Percentiles rank a stretch among this genome's conserved stretches.
phyloP scores from a whole-genome alignment of 768 basidiomycete genomes.

The Xerocomellus amylosporus region DNA sequence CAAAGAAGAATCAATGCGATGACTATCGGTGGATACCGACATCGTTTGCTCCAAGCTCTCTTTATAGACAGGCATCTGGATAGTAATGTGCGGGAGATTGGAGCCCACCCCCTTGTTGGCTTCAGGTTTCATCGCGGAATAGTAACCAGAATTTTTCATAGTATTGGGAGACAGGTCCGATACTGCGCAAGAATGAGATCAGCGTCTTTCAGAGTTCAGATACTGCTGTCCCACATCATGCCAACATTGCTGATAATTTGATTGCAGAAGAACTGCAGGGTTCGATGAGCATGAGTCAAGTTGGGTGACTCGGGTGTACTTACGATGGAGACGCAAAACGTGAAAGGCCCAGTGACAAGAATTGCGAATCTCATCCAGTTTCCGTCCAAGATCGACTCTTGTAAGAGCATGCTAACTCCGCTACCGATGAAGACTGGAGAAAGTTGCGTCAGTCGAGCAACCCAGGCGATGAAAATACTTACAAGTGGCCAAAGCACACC shows the following conservation, averaged over 20 bases:
- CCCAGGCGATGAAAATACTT: conserved; percentile 18
- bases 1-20: neutral
- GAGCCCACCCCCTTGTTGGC: conserved; percentile 62
- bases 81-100: conserved; percentile 68
- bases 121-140: conserved; percentile 64
- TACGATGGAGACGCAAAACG: conserved; percentile 75
- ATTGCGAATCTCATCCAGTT: conserved; percentile 63
- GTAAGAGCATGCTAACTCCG: conserved; percentile 55
- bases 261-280: conserved; percentile 63
- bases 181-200: conserved; percentile 33
- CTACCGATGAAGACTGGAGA: conserved; percentile 63
- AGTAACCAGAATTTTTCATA: conserved; percentile 83
- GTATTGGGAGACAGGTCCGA: conserved; percentile 84
- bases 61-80: conserved; percentile 89
- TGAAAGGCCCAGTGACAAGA: conserved; percentile 60
- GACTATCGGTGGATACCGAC: conserved; percentile 41
- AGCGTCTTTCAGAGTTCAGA: neutral
- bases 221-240: conserved; percentile 50
- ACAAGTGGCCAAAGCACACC: conserved; percentile 70
- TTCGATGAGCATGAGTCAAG: neutral
- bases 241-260: conserved; percentile 64
- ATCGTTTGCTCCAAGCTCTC: conserved; percentile 80
- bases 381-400: conserved; percentile 68
- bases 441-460: conserved; percentile 2
- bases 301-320: conserved; percentile 23